Conservation (phyloP, 2,329 filamentous ascomycete species). For the Aspergillus sp. region DNA sequence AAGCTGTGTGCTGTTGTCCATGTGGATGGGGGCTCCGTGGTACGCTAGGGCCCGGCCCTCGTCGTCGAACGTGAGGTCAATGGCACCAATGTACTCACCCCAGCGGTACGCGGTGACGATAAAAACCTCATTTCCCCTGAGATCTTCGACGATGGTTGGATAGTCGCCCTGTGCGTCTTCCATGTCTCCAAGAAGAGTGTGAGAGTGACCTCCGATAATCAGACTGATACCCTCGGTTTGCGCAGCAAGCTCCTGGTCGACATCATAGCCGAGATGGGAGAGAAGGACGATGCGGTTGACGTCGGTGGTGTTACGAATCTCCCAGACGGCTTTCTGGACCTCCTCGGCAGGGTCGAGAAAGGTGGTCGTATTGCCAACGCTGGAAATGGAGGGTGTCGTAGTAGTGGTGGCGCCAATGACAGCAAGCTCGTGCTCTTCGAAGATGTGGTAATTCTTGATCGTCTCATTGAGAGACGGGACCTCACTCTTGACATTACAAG, state of each 20-base stretch:
- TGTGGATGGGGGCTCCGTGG: slow-evolving; percentile 12
- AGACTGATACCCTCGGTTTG: slow-evolving; percentile 8
- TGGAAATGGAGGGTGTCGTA: slow-evolving; percentile 1
- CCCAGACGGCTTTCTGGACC: slow-evolving; percentile 8
- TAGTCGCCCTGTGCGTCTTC: slow-evolving; percentile 4
- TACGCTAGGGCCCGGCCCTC: slow-evolving; percentile 10
- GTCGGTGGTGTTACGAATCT: slow-evolving; percentile 6
- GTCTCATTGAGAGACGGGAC: slow-evolving; percentile 7
- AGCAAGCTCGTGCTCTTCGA: neutral
- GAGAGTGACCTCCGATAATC: slow-evolving; percentile 10
- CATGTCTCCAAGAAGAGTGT: slow-evolving; percentile 12
- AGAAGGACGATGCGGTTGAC: slow-evolving; percentile 10
- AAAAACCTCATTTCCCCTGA: neutral
- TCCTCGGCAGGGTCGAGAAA: slow-evolving; percentile 5
- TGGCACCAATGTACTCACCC: slow-evolving; percentile 8
- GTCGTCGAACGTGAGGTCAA: slow-evolving; percentile 6
- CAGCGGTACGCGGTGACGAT: slow-evolving; percentile 13
- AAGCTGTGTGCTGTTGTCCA: slow-evolving; percentile 11
- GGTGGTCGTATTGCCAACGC: slow-evolving; percentile 5
- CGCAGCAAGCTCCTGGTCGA: slow-evolving; percentile 4
- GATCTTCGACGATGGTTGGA: slow-evolving; percentile 11
- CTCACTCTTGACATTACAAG: slow-evolving; percentile 11
- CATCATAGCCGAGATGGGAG: slow-evolving; percentile 11
- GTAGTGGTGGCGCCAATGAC: slow-evolving; percentile 8
- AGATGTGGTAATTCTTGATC: slow-evolving; percentile 11